Conservation (phyloP, 2,329 filamentous ascomycete genomes). For the Daldinia sp. region DNA sequence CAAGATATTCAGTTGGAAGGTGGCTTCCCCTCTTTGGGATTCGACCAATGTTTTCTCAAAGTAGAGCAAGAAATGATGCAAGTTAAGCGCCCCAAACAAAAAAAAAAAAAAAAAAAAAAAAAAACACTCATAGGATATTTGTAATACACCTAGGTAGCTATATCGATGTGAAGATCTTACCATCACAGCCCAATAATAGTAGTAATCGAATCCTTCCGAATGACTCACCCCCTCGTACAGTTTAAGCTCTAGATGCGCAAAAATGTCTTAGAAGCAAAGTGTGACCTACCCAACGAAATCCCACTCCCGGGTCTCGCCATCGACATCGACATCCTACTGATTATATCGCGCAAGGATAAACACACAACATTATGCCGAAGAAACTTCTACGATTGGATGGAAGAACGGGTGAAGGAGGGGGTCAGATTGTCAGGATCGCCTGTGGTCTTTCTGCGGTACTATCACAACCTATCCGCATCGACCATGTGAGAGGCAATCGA, state of each 20-base stretch:
- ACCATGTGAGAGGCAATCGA: conserved; percentile 68
- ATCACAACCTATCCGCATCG: conserved; percentile 64
- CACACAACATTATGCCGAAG: conserved; percentile 28
- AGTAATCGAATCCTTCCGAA: conserved; percentile 2
- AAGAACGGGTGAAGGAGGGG: conserved; percentile 70
- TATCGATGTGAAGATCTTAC: background rate
- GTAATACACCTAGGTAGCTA: background rate
- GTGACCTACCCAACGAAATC: background rate
- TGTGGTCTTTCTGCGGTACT: conserved; percentile 68
- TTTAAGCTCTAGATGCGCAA: background rate
- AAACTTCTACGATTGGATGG: conserved; percentile 64
- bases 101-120: background rate
- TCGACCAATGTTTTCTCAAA: background rate
- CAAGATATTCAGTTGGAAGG: too few relatives aligned
- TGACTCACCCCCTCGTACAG: conserved; percentile 8
- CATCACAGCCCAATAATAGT: background rate
- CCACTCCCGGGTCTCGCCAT: background rate
- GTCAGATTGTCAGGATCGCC: conserved; percentile 70
- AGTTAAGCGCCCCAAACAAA: background rate
- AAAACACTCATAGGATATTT: background rate
- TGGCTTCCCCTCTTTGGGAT: background rate
- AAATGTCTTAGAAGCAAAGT: background rate
- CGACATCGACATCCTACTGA: conserved; percentile 2
- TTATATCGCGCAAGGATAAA: background rate
- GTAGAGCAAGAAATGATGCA: background rate